Evolutionary conservation across 257 asterid genomes (phyloP).

Genomic region (Thymus mandschuricus): DNA sequence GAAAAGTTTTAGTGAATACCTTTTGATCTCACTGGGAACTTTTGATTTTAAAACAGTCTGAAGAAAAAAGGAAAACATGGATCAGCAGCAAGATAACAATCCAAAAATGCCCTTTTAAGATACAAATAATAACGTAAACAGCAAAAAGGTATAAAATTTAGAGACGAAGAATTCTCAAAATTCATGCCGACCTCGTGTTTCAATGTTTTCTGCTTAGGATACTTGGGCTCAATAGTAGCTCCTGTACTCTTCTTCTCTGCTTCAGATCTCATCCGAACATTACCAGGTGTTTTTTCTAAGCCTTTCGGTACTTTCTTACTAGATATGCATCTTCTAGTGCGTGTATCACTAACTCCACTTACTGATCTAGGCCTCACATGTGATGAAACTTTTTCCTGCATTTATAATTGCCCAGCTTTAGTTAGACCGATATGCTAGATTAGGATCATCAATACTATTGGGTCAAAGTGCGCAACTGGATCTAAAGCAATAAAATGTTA

Average conservation of each 20-base stretch:
- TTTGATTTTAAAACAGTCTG: slow-evolving; percentile 49
- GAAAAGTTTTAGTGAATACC: slow-evolving; percentile 45
- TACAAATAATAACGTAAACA: neutral
- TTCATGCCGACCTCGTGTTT: slow-evolving; percentile 50
- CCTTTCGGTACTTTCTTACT: slow-evolving; percentile 40
- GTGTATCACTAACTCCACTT: slow-evolving; percentile 37
- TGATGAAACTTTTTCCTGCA: slow-evolving; percentile 49
- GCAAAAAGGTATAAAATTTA: neutral
- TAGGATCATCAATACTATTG: neutral
- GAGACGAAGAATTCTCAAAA: neutral
- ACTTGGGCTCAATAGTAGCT: slow-evolving; percentile 29
- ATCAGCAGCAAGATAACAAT: neutral
- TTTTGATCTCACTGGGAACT: slow-evolving; percentile 39
- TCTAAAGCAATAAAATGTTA: neutral
- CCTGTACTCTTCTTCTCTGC: slow-evolving; percentile 38
- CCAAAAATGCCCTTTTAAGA: neutral
- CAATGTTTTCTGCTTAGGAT: slow-evolving; percentile 32
- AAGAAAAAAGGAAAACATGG: neutral
- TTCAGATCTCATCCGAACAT: slow-evolving; percentile 33
- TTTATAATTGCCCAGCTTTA: neutral
- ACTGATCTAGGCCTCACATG: slow-evolving; percentile 37
- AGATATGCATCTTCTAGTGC: slow-evolving; percentile 33
- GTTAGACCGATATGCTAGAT: neutral
- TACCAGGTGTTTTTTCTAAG: slow-evolving; percentile 33
- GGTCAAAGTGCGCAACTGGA: neutral